phyloP scores from a whole-genome alignment of 192 early-diverging fungal species.

The Entomortierella beljakovae region DNA sequence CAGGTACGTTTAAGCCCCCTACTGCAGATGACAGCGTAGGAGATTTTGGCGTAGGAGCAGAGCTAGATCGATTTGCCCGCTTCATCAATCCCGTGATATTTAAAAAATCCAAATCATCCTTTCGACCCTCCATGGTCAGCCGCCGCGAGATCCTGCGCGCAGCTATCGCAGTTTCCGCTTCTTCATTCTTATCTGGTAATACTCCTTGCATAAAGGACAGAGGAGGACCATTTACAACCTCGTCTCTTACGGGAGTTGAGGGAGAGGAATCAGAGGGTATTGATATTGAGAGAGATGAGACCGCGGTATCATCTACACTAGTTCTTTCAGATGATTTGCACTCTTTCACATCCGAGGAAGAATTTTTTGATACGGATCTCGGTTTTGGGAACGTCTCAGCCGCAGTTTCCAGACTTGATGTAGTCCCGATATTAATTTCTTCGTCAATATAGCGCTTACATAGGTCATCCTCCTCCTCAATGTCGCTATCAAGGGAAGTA shows the following conservation, averaged over 20 bases:
- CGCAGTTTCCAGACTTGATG: conserved; percentile 20
- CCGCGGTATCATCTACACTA: neutral
- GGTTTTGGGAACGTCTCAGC: conserved; percentile 6
- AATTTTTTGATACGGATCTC: neutral
- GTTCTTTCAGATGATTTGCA: neutral
- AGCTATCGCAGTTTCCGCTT: conserved; percentile 25
- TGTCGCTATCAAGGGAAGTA: neutral
- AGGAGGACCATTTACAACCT: neutral
- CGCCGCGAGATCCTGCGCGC: conserved; percentile 31
- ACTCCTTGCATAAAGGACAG: conserved; percentile 2
- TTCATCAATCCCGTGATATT: conserved; percentile 15
- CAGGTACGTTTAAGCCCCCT: neutral
- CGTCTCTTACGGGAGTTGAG: neutral
- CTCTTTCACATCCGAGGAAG: neutral
- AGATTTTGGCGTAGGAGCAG: neutral
- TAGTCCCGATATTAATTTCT: conserved; percentile 11
- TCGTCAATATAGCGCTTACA: conserved; percentile 9
- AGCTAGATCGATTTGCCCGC: conserved; percentile 16
- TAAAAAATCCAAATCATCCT: conserved; percentile 28
- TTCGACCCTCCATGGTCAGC: conserved; percentile 38
- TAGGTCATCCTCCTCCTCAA: conserved; percentile 2
- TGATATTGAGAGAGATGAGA: conserved; percentile 10
- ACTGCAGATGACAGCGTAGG: neutral
- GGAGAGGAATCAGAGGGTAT: neutral
- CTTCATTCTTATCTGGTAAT: neutral